Conservation (phyloP, 164 flowering plant species). For the Magnolia kwangsiensis region DNA sequence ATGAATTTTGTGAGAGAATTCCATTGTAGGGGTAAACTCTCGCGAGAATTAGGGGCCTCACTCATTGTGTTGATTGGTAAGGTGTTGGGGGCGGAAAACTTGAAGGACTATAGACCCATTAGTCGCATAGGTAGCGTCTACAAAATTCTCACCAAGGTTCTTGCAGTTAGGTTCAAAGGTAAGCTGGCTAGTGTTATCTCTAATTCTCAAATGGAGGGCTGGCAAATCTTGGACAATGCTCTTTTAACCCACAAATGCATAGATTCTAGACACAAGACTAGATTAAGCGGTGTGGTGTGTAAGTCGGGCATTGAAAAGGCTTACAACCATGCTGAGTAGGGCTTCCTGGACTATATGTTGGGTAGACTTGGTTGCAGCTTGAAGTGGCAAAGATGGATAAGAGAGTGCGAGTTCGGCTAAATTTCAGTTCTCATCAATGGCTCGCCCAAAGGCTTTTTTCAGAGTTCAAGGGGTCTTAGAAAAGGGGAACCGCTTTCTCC, state of each 20-base stretch:
- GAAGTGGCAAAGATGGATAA: too few relatives aligned
- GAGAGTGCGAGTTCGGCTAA: too few relatives aligned
- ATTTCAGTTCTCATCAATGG: not conserved
- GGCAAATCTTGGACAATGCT: not conserved
- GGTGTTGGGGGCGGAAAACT: not conserved
- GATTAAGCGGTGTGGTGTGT: not conserved
- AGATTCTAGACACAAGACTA: not conserved
- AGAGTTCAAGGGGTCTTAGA: not conserved
- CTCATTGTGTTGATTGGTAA: too few relatives aligned
- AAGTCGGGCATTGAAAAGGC: constrained; percentile 1
- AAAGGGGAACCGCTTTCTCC: not conserved
- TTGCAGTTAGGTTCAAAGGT: not conserved
- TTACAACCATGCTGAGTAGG: not conserved
- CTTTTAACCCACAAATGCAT: not conserved
- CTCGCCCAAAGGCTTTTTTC: not conserved
- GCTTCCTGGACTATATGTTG: not conserved
- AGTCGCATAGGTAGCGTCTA: not conserved
- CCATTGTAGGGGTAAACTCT: too few relatives aligned
- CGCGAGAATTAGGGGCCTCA: too few relatives aligned
- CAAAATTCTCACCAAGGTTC: not conserved
- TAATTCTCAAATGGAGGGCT: not conserved
- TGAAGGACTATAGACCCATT: not conserved
- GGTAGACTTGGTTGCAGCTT: too few relatives aligned
- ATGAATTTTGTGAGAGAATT: too few relatives aligned
- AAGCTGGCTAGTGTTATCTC: not conserved